Evolutionary conservation across 2,329 filamentous ascomycete species (phyloP), one percentile per base, ranked within the genome.

Genomic region (Cladosporium cucumerinum): DNA sequence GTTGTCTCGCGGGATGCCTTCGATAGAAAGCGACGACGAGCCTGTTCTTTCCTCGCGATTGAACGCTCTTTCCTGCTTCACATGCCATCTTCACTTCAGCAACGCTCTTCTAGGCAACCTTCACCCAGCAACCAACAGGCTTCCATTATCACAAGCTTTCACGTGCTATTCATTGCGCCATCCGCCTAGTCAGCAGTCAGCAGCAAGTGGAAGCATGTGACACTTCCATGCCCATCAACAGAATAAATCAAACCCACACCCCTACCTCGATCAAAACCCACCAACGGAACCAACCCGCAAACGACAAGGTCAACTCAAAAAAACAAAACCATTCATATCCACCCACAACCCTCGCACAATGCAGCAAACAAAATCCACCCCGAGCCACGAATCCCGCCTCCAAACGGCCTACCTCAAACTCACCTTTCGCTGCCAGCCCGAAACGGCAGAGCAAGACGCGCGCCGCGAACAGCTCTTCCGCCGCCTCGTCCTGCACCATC

Each of bases 381-480:
- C 48, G 10, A 48, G n/a, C 16, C 23, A 26, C 23, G 23, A 8
- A 3, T 5, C 7, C 26, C 43, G 58, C 18, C 58, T 61, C 18
- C 58, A 61, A 46, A 23, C 28, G 5, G 39, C 39, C 21, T 61
- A 51, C 21, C 16, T 49, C 18, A 36, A 25, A 23, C 58, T 61
- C 28, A 61, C 58, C 18, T 61, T 61, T 28, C 32, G 32, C 23
- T 25, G 14, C 34, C 8, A 26, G 2, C 39, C 39, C 39, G n/a
- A 21, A 21, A 58, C 55, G 1, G 12, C 34, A 23, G 21, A 36
- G 7, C 59, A 61, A 21, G 48, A 61, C 48, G 14, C 21, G 3
- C 59, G 30, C 10, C 59, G 59, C 23, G 59, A 61, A 18, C 7
- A 23, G 7, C 32, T 61, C 48, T 61, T 61, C 59, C 28, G 21